Evolutionary conservation across 2,329 filamentous ascomycete genomes (phyloP).

Genomic region (Phaeosphaeria sp.): DNA sequence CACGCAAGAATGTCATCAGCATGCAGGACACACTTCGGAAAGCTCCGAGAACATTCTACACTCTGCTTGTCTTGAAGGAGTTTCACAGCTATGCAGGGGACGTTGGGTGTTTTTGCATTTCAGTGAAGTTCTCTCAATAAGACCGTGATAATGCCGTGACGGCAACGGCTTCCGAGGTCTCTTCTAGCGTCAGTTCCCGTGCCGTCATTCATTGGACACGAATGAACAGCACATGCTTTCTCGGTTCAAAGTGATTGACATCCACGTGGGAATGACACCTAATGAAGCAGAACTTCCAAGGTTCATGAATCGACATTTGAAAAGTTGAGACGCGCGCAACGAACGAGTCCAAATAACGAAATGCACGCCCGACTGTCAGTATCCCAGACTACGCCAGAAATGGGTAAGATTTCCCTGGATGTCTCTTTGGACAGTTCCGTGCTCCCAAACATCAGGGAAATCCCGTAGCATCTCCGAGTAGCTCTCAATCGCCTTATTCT

Average conservation of each 20-base stretch:
- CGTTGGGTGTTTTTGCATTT: not conserved
- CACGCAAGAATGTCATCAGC: not conserved
- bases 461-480: constrained; percentile 34
- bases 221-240: not conserved
- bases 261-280: no score
- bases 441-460: constrained; percentile 31
- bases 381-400: constrained; percentile 21
- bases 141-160: not conserved
- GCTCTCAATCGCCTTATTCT: constrained; percentile 44
- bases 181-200: not conserved
- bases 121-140: not conserved
- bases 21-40: not conserved
- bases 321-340: not conserved
- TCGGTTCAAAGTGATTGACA: no score
- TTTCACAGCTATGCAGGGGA: not conserved
- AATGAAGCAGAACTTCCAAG: not conserved
- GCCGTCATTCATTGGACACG: not conserved
- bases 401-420: constrained; percentile 29
- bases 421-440: constrained; percentile 31
- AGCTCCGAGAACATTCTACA: not conserved
- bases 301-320: not conserved
- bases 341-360: no score
- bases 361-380: not conserved
- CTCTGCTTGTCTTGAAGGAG: not conserved
- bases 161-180: not conserved